These are phyloP conservation scores for Amanita pseudoporphyria DNA, from an alignment of 768 basidiomycete species.

Conservation along the genomic window DNA sequence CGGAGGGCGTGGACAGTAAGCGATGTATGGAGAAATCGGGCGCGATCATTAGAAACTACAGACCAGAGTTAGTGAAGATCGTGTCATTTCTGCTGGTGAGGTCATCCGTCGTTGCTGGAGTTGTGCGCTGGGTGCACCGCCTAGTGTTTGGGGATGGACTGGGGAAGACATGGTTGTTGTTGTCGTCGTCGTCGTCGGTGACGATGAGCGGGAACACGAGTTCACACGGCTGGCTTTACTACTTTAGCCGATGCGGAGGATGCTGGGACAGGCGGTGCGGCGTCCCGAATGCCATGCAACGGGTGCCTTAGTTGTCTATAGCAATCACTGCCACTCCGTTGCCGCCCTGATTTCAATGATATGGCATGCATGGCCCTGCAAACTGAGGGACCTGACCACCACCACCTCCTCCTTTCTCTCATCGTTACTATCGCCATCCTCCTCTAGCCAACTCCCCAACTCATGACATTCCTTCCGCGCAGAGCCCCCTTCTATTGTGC, in stretches of 20 bases:
- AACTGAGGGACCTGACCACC: neutral
- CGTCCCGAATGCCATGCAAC: too few species aligned
- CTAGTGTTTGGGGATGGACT: neutral
- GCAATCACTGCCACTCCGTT: too few species aligned
- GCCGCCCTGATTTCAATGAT: too few species aligned
- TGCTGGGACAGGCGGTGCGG: too few species aligned
- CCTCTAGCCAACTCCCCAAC: too few species aligned
- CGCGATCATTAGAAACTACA: conserved; percentile 8
- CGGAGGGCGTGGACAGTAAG: too few species aligned
- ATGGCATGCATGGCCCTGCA: too few species aligned
- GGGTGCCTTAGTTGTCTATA: too few species aligned
- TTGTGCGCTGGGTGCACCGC: neutral
- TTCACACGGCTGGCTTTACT: neutral
- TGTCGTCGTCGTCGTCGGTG: neutral
- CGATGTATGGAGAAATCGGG: neutral
- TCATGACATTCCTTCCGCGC: neutral
- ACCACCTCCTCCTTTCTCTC: neutral
- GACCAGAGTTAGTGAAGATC: conserved; percentile 23
- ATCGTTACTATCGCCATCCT: too few species aligned
- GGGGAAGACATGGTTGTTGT: neutral
- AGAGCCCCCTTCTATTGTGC: conserved; percentile 1
- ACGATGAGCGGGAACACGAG: neutral
- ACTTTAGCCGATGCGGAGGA: too few species aligned
- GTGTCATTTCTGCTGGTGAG: conserved; percentile 16
- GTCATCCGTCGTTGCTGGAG: conserved; percentile 22